These are phyloP conservation scores for Candida bentonensis DNA, from an alignment of 805 yeast species.

Conservation along the genomic window DNA sequence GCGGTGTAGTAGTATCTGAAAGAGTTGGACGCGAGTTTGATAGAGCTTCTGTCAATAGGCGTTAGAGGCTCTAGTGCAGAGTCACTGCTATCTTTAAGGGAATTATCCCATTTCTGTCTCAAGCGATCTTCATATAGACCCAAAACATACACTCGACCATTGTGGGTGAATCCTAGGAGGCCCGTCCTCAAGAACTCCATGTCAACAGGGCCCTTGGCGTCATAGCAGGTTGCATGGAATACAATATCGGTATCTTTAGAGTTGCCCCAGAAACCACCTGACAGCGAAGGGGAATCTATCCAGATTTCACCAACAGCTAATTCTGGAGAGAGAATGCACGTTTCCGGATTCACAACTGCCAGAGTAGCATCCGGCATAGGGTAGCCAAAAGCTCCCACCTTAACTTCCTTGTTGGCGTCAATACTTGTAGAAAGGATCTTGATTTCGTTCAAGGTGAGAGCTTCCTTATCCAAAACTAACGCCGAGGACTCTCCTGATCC, in stretches of 20 bases:
- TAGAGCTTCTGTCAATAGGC: conserved; percentile 5
- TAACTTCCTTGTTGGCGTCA: conserved; percentile 34
- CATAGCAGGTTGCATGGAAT: conserved; percentile 71
- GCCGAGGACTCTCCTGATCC: conserved; percentile 42
- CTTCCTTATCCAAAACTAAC: conserved; percentile 57
- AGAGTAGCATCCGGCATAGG: conserved; percentile 90
- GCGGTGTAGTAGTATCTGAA: conserved; percentile 66
- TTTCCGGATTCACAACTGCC: conserved; percentile 91
- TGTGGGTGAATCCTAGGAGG: conserved; percentile 70
- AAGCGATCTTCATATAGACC: conserved; percentile 89
- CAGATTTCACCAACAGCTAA: conserved; percentile 90
- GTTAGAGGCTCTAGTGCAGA: conserved; percentile 9
- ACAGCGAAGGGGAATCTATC: conserved; percentile 87
- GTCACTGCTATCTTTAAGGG: conserved; percentile 4
- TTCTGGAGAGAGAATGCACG: conserved; percentile 53
- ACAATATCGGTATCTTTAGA: conserved; percentile 55
- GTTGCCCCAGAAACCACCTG: conserved; percentile 78
- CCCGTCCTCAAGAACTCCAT: conserved; percentile 84
- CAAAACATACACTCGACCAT: conserved; percentile 76
- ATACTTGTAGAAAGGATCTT: conserved; percentile 3
- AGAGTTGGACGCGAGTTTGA: neutral
- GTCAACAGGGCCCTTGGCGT: conserved; percentile 54
- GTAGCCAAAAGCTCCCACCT: conserved; percentile 86
- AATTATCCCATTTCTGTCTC: conserved; percentile 3
- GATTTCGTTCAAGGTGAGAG: conserved; percentile 47